A percentile compares a stretch with the other conserved stretches of the same genome.
These are phyloP conservation scores for Cutaneotrichosporon cavernicola DNA, from an alignment of 1,284 basidiomycete species.

Conservation along the genomic window DNA sequence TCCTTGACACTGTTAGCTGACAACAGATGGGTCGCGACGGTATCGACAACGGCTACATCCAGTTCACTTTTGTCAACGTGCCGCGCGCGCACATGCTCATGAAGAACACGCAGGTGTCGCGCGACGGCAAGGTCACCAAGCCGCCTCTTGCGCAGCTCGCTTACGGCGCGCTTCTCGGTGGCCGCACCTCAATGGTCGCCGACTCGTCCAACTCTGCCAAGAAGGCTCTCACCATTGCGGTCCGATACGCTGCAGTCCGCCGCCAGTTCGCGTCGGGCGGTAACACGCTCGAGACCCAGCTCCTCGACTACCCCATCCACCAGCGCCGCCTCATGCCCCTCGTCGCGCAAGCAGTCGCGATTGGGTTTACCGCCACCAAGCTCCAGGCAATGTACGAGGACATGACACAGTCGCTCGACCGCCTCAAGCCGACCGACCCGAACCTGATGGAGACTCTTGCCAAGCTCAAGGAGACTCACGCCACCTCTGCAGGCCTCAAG, in stretches of 20 bases:
- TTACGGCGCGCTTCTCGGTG: conserved; percentile 60
- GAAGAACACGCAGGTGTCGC: conserved; percentile 60
- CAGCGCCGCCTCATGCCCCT: conserved; percentile 61
- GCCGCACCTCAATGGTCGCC: conserved; percentile 59
- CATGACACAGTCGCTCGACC: conserved; percentile 57
- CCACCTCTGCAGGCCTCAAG: conserved; percentile 61
- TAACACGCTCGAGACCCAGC: conserved; percentile 57
- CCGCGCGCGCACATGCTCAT: conserved; percentile 61
- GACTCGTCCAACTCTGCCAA: conserved; percentile 59
- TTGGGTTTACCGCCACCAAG: conserved; percentile 58
- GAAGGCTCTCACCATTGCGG: conserved; percentile 59
- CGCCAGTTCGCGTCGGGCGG: conserved; percentile 58
- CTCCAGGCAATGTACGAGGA: conserved; percentile 54
- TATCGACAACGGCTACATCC: conserved; percentile 75
- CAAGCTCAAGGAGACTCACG: conserved; percentile 62
- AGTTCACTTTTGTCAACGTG: conserved; percentile 75
- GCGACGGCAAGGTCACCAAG: conserved; percentile 54
- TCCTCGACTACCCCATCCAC: conserved; percentile 62
- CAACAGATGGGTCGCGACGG: conserved; percentile 59
- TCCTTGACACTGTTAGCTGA: neutral
- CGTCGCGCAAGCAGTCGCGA: conserved; percentile 59
- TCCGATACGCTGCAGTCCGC: conserved; percentile 60
- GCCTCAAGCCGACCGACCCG: conserved; percentile 56
- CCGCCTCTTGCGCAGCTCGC: conserved; percentile 60
- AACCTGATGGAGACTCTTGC: conserved; percentile 52